Conservation (phyloP, 2,329 filamentous ascomycete genomes). For the Cordyceps farinosa region DNA sequence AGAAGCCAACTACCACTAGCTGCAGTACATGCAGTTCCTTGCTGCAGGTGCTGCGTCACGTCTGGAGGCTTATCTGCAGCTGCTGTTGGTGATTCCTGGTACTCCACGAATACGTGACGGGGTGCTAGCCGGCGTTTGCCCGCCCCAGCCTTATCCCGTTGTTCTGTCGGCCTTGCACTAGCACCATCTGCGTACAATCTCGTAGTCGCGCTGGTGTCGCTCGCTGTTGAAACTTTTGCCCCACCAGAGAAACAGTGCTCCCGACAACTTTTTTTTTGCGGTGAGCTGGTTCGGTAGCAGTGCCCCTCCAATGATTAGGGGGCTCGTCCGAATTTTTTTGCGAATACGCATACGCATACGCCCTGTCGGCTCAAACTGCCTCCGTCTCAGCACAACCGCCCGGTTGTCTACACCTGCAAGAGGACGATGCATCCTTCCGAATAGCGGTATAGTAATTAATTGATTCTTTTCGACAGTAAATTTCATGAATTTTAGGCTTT, state of each 20-base stretch:
- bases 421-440: no score
- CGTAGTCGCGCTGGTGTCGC: not conserved
- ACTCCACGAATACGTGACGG: not conserved
- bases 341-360: slow-evolving; percentile 18
- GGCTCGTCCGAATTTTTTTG: not conserved
- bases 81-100: not conserved
- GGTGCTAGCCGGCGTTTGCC: not conserved
- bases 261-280: not conserved
- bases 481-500: no score
- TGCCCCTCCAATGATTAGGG: not conserved
- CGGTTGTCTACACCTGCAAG: no score
- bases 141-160: not conserved
- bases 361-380: not conserved
- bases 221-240: not conserved
- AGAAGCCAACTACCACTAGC: not conserved
- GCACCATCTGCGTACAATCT: slow-evolving; percentile 5
- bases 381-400: not conserved
- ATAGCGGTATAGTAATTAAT: no score
- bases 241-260: not conserved
- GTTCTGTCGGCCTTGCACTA: not conserved
- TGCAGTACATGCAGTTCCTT: no score
- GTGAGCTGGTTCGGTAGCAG: not conserved
- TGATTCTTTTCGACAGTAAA: no score
- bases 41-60: not conserved
- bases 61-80: not conserved